Evolutionary conservation across 805 yeast species (phyloP).

Genomic region (Hanseniaspora osmophila): DNA sequence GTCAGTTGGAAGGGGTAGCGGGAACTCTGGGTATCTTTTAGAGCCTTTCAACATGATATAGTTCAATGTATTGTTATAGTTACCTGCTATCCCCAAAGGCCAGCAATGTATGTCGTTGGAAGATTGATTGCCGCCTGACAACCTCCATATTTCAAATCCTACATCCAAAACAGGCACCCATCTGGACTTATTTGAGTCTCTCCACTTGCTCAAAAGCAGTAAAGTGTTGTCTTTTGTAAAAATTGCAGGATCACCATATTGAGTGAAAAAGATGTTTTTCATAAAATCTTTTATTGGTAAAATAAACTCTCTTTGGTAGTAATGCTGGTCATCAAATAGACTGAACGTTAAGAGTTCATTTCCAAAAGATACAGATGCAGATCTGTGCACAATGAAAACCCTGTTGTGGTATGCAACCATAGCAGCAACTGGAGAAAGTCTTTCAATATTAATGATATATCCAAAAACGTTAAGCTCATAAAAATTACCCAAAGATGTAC

Average conservation of each 20-base stretch:
- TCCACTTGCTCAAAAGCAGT: conserved; percentile 62
- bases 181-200: conserved; percentile 56
- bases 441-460: conserved; percentile 53
- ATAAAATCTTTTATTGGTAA: conserved; percentile 28
- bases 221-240: conserved; percentile 69
- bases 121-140: conserved; percentile 30
- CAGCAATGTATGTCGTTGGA: conserved; percentile 51
- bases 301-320: conserved; percentile 31
- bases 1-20: conserved; percentile 74
- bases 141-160: conserved; percentile 32
- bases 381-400: conserved; percentile 37
- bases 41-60: conserved; percentile 57
- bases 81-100: conserved; percentile 52
- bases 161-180: conserved; percentile 77
- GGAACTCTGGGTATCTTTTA: conserved; percentile 58
- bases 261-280: conserved; percentile 71
- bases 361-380: conserved; percentile 17
- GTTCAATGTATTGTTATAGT: conserved; percentile 23
- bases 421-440: conserved; percentile 58
- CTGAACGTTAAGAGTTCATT: conserved; percentile 16
- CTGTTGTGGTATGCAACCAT: conserved; percentile 43
- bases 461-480: conserved; percentile 64
- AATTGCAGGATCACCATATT: conserved; percentile 80
- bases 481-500: conserved; percentile 65
- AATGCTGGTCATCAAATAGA: conserved; percentile 18